A percentile compares a stretch with the other conserved stretches of the same genome.
Evolutionary conservation across 768 basidiomycete species (phyloP).

Genomic region (Leccinum olivaceopallidum): DNA sequence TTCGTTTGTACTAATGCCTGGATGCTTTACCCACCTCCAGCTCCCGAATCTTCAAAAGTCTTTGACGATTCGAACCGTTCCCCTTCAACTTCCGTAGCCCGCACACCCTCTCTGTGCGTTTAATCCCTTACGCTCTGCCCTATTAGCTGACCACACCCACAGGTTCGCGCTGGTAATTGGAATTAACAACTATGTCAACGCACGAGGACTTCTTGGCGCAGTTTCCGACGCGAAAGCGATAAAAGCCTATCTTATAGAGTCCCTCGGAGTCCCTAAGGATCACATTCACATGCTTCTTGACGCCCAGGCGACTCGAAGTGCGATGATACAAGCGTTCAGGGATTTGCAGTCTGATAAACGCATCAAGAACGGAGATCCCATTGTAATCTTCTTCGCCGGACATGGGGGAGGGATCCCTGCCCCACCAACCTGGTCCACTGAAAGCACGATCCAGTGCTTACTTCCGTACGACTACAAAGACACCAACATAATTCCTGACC

Average conservation of each 20-base stretch:
- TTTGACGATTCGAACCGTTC: background rate
- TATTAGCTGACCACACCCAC: background rate
- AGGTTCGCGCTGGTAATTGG: conserved; percentile 44
- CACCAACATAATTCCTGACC: conserved; percentile 8
- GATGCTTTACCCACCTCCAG: background rate
- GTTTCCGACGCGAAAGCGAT: conserved; percentile 42
- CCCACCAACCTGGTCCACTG: conserved; percentile 25
- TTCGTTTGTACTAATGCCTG: background rate
- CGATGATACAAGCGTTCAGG: conserved; percentile 31
- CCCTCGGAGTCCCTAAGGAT: conserved; percentile 31
- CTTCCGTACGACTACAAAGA: conserved; percentile 7
- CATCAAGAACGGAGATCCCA: conserved; percentile 32
- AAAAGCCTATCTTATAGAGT: conserved; percentile 31
- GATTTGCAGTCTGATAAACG: conserved; percentile 28
- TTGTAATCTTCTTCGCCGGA: conserved; percentile 46
- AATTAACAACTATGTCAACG: conserved; percentile 39
- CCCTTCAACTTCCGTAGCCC: background rate
- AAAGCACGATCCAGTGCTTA: no score
- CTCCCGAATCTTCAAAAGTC: background rate
- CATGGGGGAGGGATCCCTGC: conserved; percentile 39
- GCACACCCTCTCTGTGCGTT: background rate
- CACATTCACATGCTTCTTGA: conserved; percentile 42
- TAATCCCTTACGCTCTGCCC: no score
- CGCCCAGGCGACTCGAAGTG: conserved; percentile 35
- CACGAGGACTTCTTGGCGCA: conserved; percentile 35